Base-by-base conservation (phyloP, 768 basidiomycete species). In the Pleurotus giganteus region DNA sequence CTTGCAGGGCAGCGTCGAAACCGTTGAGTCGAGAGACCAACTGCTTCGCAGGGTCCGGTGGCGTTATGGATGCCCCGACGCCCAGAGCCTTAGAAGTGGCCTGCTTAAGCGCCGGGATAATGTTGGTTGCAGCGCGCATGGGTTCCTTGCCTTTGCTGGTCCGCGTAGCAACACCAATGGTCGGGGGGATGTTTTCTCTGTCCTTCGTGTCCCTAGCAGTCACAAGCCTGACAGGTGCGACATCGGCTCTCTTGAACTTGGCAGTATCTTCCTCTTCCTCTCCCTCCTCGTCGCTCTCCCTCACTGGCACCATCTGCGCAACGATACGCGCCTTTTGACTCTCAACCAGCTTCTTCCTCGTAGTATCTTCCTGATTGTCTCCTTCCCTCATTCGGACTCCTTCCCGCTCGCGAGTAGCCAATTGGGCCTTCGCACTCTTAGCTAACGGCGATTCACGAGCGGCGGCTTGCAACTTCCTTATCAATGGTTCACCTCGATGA, bases 241-340 rank as follows among this genome's bases (percentile, higher is more conserved):
- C 39, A 11, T 13, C 39, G n/a, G 39, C 5, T 4, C 12, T 41
- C n/a, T 41, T 13, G 39, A 41, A 13, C 19, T 41, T 41, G n/a
- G 39, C 15, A 2, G 39, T 41, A 17, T 41, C 31, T 2, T 26
- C 23, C 23, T 23, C 75, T 47, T 66, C 70, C 11, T 54, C 61
- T n/a, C 58, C 70, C 26, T 61, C 64, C 1, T 66, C 70, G 2
- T 73, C 74, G 26, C 78, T 78, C 43, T 81, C 78, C 50, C 70
- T 69, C 17, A 76, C 75, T 21, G 88, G 88, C 2, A 85, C 91
- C 93, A 95, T 95, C 74, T 95, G 91, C 46, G 91, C 90, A 1
- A 96, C 94, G 56, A 96, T 94, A 53, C 93, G 78, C 45, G 93
- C 93, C 71, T 96, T 96, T 72, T 94, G 94, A 9, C 84, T 83